Evolutionary conservation across 2,329 filamentous ascomycete genomes (phyloP), one percentile per base, ranked within the genome.

Genomic region (Amesomyces nigricolor): DNA sequence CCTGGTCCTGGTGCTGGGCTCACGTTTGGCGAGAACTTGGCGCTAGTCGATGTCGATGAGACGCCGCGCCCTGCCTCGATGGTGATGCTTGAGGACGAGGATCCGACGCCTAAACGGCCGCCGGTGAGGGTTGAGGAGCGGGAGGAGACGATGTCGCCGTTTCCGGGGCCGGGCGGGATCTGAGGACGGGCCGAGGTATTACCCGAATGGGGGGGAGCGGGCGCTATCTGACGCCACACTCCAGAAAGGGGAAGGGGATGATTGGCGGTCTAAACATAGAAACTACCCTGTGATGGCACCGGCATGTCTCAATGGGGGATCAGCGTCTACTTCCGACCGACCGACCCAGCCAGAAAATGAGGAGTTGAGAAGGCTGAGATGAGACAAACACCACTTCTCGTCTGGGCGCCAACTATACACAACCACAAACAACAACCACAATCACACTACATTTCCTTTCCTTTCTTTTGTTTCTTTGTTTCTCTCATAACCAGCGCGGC

Each of bases 51-150:
- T 19, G 52, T 64, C 5, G 62, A 66, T 2, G 65, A 66, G 52
- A 67, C 65, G 8, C 66, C 65, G 19, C 62, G 62, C 0, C 60
- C 62, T 5, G 44, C 22, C 5, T 54, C 59, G 17, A 37, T 47
- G n/a, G 40, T 46, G 16, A 47, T 51, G 2, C 26, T 55, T 4
- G 61, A 58, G 29, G 62, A 65, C 19, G 60, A 63, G 10, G 62
- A 67, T 13, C 63, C 63, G 9, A 66, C 64, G 5, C 65, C 63
- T 13, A 37, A 47, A 17, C 62, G 64, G 8, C 61, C 64, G 17
- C 59, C 61, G 1, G 56, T 54, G 8, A 60, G 54, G 39, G 51
- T 47, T 14, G 46, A 30, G n/a, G 53, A 61, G 6, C 51, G 60
- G 32, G 56, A 58, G 14, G 51, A 50, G 17, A 47, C 44, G 3